phyloP scores from a whole-genome alignment of 202 grass and related monocot genomes.

The Bolboschoenoplectus hybrid region DNA sequence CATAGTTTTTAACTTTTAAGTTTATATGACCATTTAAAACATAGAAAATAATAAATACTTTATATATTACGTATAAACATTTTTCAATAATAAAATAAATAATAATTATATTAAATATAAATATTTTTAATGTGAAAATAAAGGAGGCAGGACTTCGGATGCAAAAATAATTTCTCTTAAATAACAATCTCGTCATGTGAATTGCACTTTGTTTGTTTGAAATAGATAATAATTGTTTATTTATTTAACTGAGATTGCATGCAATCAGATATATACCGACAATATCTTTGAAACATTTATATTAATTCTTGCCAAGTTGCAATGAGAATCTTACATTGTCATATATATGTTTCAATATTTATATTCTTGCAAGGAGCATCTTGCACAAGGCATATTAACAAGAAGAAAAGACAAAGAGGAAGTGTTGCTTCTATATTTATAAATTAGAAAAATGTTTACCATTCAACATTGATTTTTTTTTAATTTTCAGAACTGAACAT shows the following conservation, averaged over 20 bases:
- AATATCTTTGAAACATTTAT: background rate
- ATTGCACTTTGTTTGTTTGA: constrained; percentile 1
- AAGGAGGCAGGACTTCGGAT: too few relatives aligned
- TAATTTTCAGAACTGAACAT: constrained; percentile 5
- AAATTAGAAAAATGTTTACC: background rate
- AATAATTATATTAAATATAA: too few relatives aligned
- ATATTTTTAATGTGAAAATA: too few relatives aligned
- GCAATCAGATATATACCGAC: background rate
- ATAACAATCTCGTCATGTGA: constrained; percentile 14
- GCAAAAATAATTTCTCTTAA: too few relatives aligned
- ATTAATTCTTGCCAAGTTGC: background rate
- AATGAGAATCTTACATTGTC: constrained; percentile 27
- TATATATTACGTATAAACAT: too few relatives aligned
- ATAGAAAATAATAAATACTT: too few relatives aligned
- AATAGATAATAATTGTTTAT: background rate
- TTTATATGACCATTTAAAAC: too few relatives aligned
- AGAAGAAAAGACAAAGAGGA: constrained; percentile 9
- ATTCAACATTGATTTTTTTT: background rate
- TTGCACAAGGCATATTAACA: background rate
- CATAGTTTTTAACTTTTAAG: too few relatives aligned
- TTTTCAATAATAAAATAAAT: too few relatives aligned
- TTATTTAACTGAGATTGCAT: background rate
- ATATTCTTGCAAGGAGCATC: background rate
- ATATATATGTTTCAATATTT: background rate
- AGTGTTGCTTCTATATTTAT: background rate